Evolutionary conservation across 768 basidiomycete genomes (phyloP).

Genomic region (Phlegmacium glaucopus): DNA sequence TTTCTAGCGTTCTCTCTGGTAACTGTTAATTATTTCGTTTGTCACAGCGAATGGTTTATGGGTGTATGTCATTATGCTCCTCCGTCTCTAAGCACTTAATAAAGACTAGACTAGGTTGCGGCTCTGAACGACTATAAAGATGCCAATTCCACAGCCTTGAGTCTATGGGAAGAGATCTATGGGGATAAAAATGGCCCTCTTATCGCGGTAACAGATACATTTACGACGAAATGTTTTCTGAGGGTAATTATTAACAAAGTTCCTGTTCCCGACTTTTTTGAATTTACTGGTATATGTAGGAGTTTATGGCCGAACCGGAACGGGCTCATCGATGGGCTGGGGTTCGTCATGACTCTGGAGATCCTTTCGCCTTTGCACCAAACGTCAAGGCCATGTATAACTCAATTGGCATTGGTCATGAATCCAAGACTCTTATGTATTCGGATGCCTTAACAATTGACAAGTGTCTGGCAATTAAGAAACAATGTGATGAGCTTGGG

Average conservation of each 20-base stretch:
- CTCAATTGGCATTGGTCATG: slow-evolving; percentile 62
- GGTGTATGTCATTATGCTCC: slow-evolving; percentile 49
- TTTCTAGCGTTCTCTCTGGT: neutral
- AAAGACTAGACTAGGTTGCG: slow-evolving; percentile 52
- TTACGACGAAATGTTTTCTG: slow-evolving; percentile 85
- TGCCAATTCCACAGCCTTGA: slow-evolving; percentile 70
- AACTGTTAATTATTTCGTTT: neutral
- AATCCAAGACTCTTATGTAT: slow-evolving; percentile 71
- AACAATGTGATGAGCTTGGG: slow-evolving; percentile 71
- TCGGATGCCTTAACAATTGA: slow-evolving; percentile 79
- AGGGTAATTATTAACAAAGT: slow-evolving; percentile 37
- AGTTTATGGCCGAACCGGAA: slow-evolving; percentile 51
- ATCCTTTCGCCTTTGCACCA: slow-evolving; percentile 79
- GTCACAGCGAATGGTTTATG: slow-evolving; percentile 82
- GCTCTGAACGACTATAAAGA: slow-evolving; percentile 80
- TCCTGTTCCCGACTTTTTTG: neutral
- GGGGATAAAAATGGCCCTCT: slow-evolving; percentile 43
- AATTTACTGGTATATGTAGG: slow-evolving; percentile 33
- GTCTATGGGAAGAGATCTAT: slow-evolving; percentile 84
- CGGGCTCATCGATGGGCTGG: slow-evolving; percentile 74
- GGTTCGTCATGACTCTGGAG: slow-evolving; percentile 91
- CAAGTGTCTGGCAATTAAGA: slow-evolving; percentile 64
- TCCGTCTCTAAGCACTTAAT: neutral
- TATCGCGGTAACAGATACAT: slow-evolving; percentile 93
- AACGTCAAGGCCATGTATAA: slow-evolving; percentile 71